Conservation (phyloP, 495 filamentous ascomycete species). For the Neurospora sublineolata region DNA sequence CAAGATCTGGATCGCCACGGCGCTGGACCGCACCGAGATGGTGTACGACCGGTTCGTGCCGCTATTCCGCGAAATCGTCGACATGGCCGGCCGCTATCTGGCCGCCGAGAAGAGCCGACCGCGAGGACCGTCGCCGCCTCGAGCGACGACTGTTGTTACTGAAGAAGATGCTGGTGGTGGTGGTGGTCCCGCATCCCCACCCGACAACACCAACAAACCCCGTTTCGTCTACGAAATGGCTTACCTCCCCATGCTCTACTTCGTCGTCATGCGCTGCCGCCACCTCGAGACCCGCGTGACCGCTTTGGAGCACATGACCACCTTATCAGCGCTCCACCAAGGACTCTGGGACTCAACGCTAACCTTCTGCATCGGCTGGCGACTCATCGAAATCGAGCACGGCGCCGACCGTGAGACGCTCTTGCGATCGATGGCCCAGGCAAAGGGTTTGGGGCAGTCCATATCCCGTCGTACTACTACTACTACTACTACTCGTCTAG, state of each 20-base stretch:
- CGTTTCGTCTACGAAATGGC: conserved; percentile 38
- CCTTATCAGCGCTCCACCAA: conserved; percentile 12
- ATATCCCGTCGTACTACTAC: not conserved
- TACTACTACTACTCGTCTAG: not conserved
- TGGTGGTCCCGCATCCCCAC: not conserved
- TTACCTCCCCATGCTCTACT: conserved; percentile 30
- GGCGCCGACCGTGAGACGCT: conserved; percentile 7
- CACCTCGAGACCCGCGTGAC: conserved; percentile 24
- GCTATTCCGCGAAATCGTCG: conserved; percentile 14
- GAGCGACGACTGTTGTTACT: not conserved
- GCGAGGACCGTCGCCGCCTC: not conserved
- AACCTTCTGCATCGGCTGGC: conserved; percentile 16
- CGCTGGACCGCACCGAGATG: conserved; percentile 17
- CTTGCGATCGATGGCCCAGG: not conserved
- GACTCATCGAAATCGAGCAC: conserved; percentile 26
- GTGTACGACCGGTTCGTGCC: conserved; percentile 15
- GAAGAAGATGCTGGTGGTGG: not conserved
- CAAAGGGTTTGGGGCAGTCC: not conserved
- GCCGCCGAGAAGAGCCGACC: conserved; percentile 1
- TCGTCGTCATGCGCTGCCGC: conserved; percentile 35
- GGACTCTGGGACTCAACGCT: conserved; percentile 20
- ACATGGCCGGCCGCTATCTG: conserved; percentile 4
- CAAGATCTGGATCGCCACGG: conserved; percentile 15
- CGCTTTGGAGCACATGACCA: conserved; percentile 18
- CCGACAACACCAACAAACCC: not conserved